Evolutionary conservation across 1,284 basidiomycete genomes (phyloP), one percentile per base, ranked within the genome.

Genomic region (Uromyces viciae-fabae): DNA sequence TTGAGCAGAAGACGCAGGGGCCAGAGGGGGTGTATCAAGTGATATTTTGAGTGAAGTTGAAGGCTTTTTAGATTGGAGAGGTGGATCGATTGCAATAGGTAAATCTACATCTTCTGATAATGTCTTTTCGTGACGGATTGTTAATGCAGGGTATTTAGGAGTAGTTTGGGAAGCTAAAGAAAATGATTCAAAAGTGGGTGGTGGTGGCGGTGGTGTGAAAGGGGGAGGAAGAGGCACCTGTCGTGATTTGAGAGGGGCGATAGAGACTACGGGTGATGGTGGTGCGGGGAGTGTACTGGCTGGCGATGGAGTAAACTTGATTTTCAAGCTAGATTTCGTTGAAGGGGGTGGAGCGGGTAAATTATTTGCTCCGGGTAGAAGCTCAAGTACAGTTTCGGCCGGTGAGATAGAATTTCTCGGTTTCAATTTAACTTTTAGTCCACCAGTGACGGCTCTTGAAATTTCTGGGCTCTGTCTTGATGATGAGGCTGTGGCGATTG

Each of bases 391-490:
- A 1, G 68, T 40, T 31, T 46, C 49, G 22, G 25, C 28, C 14
- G 68, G n/a, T 46, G 66, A 68, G 22, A 56, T 60, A 25, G 40
- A 71, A 40, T 28, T 66, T 49, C 49, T 17, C 9, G 77, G 40
- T 56, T 79, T 79, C 31, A 79, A 56, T 28, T 58, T 72, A 11
- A 79, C 66, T 62, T 79, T 79, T 14, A 79, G 52, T 58, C 77
- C 69, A 40, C 66, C 52, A 25, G 77, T 52, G n/a, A n/a, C n/a
- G n/a, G n/a, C n/a, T 49, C 58, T 69, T 40, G 68, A 71, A 46
- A 52, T 22, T 72, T 79, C 77, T 43, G 77, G 68, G 31, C 68
- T 79, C 31, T 38, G 40, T 28, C 36, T 19, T 31, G 31, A 33
- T 58, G 72, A 22, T 58, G 72, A 22, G 15, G 28, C 28, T 25